Evolutionary conservation across 2,329 filamentous ascomycete genomes (phyloP).

Genomic region (Trichophyton simii): DNA sequence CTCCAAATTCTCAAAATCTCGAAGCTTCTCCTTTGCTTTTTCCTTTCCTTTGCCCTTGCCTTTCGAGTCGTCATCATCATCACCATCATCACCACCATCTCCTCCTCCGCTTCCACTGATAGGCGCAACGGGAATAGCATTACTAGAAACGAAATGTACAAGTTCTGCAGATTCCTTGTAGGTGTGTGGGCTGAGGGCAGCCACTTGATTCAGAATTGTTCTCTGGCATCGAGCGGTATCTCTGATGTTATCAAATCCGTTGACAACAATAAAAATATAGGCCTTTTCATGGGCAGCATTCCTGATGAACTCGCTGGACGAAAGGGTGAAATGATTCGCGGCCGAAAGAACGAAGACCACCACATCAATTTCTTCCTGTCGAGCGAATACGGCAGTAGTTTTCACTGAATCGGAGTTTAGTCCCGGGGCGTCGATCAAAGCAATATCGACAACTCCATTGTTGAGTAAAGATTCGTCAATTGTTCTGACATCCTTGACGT

Average conservation of each 20-base stretch:
- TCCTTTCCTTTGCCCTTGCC: constrained; percentile 49
- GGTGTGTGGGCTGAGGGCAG: constrained; percentile 76
- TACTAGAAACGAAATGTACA: constrained; percentile 96
- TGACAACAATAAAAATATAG: constrained; percentile 98
- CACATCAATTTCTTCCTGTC: constrained; percentile 97
- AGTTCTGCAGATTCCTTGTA: constrained; percentile 85
- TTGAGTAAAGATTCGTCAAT: constrained; percentile 91
- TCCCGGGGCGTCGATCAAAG: constrained; percentile 89
- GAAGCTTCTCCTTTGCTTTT: constrained; percentile 74
- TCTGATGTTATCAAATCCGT: constrained; percentile 86
- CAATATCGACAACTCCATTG: constrained; percentile 96
- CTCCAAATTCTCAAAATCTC: constrained; percentile 83
- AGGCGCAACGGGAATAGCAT: constrained; percentile 68
- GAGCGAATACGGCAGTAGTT: constrained; percentile 90
- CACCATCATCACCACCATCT: constrained; percentile 43
- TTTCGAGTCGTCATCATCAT: constrained; percentile 25
- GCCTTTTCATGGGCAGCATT: constrained; percentile 93
- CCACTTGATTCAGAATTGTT: constrained; percentile 83
- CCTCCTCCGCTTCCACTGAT: constrained; percentile 42
- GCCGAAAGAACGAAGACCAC: constrained; percentile 97
- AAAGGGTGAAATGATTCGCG: constrained; percentile 93
- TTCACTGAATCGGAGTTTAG: constrained; percentile 93
- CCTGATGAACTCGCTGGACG: constrained; percentile 95
- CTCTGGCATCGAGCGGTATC: constrained; percentile 86
- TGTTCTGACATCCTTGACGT: constrained; percentile 75